Percentiles rank a stretch among this genome's conserved stretches.
Conservation (phyloP, 805 yeast species). For the Candida boleticola region DNA sequence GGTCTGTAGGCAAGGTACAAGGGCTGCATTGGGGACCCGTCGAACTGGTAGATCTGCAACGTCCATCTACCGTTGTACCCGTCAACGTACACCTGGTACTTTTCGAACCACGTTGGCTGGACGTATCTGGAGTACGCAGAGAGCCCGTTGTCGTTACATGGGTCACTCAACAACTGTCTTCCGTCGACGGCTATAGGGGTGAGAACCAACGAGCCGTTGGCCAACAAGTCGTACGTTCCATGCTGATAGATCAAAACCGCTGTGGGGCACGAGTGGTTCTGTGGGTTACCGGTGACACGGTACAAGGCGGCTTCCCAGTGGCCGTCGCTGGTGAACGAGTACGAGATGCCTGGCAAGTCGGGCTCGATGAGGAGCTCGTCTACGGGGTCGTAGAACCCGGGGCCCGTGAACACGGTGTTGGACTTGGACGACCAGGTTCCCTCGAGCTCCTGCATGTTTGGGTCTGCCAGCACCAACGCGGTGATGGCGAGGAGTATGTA, state of each 20-base stretch:
- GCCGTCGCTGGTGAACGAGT: constrained; percentile 92
- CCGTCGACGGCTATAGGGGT: constrained; percentile 86
- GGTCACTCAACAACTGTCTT: constrained; percentile 83
- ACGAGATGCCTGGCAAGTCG: constrained; percentile 89
- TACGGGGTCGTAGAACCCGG: constrained; percentile 92
- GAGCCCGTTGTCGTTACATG: constrained; percentile 64
- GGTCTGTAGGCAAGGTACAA: constrained; percentile 90
- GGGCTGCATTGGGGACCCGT: constrained; percentile 82
- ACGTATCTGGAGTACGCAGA: constrained; percentile 71
- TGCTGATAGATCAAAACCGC: constrained; percentile 88
- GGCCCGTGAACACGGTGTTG: constrained; percentile 93
- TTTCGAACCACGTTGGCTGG: constrained; percentile 59
- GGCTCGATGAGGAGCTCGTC: constrained; percentile 95
- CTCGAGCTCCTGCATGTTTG: constrained; percentile 47
- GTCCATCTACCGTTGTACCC: constrained; percentile 80
- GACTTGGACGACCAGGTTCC: constrained; percentile 98
- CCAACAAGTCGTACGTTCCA: constrained; percentile 65
- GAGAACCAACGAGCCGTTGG: constrained; percentile 67
- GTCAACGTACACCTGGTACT: constrained; percentile 62
- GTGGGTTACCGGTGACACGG: constrained; percentile 68
- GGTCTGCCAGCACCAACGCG: constrained; percentile 23
- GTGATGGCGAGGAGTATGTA: constrained; percentile 1
- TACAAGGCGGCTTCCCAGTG: constrained; percentile 87
- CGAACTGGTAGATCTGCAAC: constrained; percentile 70
- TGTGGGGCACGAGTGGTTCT: constrained; percentile 75